These are phyloP conservation scores for Phaeomoniella chlamydospora DNA, from an alignment of 2,329 filamentous ascomycete species.

Conservation along the genomic window DNA sequence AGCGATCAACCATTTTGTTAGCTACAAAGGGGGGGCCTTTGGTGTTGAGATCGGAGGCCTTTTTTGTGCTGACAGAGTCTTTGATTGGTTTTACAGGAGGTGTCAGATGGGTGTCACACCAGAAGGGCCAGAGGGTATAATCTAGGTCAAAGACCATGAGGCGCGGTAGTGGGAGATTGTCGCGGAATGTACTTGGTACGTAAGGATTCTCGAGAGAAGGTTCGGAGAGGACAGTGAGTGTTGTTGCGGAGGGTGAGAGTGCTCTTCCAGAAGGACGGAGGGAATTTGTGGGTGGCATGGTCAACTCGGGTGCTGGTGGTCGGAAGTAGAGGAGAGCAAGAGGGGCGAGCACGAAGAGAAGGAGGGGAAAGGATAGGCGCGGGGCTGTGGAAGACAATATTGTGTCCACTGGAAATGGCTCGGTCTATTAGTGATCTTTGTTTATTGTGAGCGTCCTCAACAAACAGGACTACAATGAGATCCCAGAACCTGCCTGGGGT, in stretches of 20 bases:
- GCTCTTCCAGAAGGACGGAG: not conserved
- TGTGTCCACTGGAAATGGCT: too few relatives aligned
- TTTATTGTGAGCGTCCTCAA: too few relatives aligned
- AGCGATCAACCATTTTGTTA: conserved; percentile 16
- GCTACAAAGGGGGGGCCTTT: conserved; percentile 1
- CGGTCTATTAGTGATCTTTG: too few relatives aligned
- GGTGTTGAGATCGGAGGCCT: not conserved
- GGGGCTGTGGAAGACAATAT: too few relatives aligned
- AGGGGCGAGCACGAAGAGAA: too few relatives aligned
- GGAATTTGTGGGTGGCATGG: not conserved
- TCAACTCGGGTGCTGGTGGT: too few relatives aligned
- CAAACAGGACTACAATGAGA: too few relatives aligned
- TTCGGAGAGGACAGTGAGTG: not conserved
- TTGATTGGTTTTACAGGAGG: conserved; percentile 51
- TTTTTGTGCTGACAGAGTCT: conserved; percentile 18
- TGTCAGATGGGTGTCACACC: conserved; percentile 85
- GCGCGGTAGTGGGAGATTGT: conserved; percentile 59
- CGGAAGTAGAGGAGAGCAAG: too few relatives aligned
- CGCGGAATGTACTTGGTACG: conserved; percentile 42
- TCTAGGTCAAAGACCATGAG: conserved; percentile 90
- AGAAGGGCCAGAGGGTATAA: conserved; percentile 98
- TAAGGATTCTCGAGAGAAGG: conserved; percentile 19
- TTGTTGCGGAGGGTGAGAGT: not conserved
- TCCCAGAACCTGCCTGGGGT: too few relatives aligned
- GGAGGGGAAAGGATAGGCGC: too few relatives aligned